A percentile compares a stretch with the other conserved stretches of the same genome.
Conservation (phyloP, 768 basidiomycete genomes). For the Russula brevipes region DNA sequence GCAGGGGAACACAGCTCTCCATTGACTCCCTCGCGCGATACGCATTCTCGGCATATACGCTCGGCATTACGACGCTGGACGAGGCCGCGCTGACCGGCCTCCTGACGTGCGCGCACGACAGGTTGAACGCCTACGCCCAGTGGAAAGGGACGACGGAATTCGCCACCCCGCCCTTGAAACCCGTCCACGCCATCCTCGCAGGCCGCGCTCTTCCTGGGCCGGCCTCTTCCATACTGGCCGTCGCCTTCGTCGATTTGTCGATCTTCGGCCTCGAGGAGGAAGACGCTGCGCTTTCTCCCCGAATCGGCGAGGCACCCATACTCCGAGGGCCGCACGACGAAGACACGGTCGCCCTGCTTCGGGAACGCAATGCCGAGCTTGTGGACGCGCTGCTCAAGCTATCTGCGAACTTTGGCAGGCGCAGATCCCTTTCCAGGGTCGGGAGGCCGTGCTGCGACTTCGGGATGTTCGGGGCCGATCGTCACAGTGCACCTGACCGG, state of each 20-base stretch:
- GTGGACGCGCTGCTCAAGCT: conserved; percentile 8
- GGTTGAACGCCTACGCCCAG: conserved; percentile 11
- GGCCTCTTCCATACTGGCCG: conserved; percentile 11
- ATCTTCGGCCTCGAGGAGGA: conserved; percentile 5
- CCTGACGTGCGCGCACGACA: not conserved
- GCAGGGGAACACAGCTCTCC: conserved; percentile 4
- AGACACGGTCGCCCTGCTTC: conserved; percentile 1
- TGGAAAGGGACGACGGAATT: conserved; percentile 12
- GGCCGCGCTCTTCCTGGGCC: conserved; percentile 13
- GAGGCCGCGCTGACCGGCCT: conserved; percentile 11
- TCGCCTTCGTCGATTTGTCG: conserved; percentile 18
- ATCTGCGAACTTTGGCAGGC: conserved; percentile 6
- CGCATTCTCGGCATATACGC: conserved; percentile 12
- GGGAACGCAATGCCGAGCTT: conserved; percentile 11
- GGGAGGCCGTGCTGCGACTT: conserved; percentile 23
- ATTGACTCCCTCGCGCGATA: conserved; percentile 16
- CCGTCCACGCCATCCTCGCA: conserved; percentile 12
- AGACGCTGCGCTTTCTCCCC: not conserved
- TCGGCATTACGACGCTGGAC: conserved; percentile 7
- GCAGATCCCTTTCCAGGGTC: conserved; percentile 11
- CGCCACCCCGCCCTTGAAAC: not conserved
- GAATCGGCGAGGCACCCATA: not conserved
- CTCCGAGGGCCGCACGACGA: conserved; percentile 3
- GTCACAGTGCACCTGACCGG: not conserved
- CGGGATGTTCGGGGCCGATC: conserved; percentile 1